Percentiles rank a stretch among this genome's conserved stretches.
Evolutionary conservation across 768 basidiomycete species (phyloP).

Genomic region (Cystobasidium onofrii): DNA sequence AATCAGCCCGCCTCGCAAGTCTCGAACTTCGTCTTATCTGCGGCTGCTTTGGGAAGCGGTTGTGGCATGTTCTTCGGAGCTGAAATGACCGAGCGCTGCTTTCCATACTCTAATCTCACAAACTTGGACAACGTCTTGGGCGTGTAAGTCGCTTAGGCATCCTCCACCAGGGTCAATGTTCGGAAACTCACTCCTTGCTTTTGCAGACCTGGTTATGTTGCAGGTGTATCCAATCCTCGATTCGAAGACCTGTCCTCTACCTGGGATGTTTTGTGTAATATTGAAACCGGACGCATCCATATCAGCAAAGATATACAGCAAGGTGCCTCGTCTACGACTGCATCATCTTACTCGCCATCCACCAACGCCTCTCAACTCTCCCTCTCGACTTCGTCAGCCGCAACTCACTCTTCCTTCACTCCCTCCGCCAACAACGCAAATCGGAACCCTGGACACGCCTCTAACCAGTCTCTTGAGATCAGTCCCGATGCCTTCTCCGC

Average conservation of each 20-base stretch:
- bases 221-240: conserved; percentile 94
- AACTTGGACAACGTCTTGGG: conserved; percentile 71
- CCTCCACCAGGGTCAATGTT: too few species aligned
- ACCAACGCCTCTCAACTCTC: conserved; percentile 7
- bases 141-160: conserved; percentile 22
- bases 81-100: conserved; percentile 82
- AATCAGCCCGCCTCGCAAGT: conserved; percentile 81
- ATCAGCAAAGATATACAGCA: conserved; percentile 69
- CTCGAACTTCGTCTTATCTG: conserved; percentile 81
- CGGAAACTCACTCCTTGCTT: too few species aligned
- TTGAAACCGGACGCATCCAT: conserved; percentile 74
- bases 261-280: conserved; percentile 92
- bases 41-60: conserved; percentile 85
- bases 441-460: neutral
- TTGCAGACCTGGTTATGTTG: conserved; percentile 72
- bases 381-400: conserved; percentile 16
- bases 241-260: conserved; percentile 68
- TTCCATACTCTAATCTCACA: conserved; percentile 87
- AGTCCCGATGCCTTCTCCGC: conserved; percentile 20
- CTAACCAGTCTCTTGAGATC: neutral
- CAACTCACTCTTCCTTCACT: conserved; percentile 1
- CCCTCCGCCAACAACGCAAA: neutral
- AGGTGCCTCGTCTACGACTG: conserved; percentile 46
- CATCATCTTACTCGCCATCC: conserved; percentile 3
- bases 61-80: conserved; percentile 67